Evolutionary conservation across 2,329 filamentous ascomycete species (phyloP).

Genomic region (Xylariomycetidae sp.): DNA sequence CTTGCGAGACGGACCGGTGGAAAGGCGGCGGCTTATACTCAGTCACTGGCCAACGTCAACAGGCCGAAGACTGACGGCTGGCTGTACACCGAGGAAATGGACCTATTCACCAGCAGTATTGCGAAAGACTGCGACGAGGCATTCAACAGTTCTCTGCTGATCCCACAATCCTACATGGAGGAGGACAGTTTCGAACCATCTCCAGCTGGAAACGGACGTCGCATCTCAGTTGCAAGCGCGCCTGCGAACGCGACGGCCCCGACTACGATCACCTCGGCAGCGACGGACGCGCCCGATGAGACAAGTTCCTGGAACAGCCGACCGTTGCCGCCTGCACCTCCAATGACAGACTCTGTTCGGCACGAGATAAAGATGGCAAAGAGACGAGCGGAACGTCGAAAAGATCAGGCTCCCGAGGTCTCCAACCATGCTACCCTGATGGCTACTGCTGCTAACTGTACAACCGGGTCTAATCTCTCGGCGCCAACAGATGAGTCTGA

Average conservation of each 20-base stretch:
- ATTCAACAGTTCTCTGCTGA: conserved; percentile 63
- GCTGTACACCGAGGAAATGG: conserved; percentile 64
- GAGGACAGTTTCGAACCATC: conserved; percentile 9
- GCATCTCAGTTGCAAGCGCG: conserved; percentile 3
- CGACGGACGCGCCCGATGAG: conserved; percentile 3
- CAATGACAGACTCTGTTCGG: conserved; percentile 24
- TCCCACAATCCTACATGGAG: conserved; percentile 10
- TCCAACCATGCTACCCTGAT: conserved; percentile 10
- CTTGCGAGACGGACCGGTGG: conserved; percentile 6
- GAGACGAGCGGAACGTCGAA: conserved; percentile 9
- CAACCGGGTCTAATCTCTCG: no score
- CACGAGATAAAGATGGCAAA: conserved; percentile 19
- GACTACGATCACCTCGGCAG: conserved; percentile 5
- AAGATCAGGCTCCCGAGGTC: conserved; percentile 3
- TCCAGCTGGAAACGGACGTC: conserved; percentile 3
- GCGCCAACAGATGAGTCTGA: conserved; percentile 29
- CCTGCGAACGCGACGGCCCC: no score
- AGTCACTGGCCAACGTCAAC: conserved; percentile 20
- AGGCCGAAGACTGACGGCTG: conserved; percentile 12
- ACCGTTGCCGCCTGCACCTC: conserved; percentile 45
- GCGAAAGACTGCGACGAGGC: conserved; percentile 89
- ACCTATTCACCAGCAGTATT: conserved; percentile 77
- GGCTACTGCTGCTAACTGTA: no score
- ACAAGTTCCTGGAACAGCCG: conserved; percentile 36
- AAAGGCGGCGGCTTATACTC: conserved; percentile 10